Conservation (phyloP, 768 basidiomycete genomes). For the Mrakia frigida region DNA sequence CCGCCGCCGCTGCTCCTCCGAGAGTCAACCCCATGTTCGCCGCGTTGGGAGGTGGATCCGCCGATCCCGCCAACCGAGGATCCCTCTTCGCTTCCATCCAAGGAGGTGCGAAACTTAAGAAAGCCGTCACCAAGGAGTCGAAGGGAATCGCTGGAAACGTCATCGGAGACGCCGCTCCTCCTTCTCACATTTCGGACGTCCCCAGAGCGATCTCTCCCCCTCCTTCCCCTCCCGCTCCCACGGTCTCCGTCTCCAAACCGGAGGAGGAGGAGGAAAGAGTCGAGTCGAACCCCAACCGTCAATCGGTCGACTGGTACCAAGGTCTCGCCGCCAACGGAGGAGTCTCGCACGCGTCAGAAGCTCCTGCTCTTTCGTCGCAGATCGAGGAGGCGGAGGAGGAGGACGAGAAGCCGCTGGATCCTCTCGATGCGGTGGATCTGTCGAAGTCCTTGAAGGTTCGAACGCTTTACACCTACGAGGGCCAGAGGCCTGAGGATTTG, state of each 20-base stretch:
- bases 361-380: constrained; percentile 31
- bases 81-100: constrained; percentile 77
- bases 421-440: constrained; percentile 68
- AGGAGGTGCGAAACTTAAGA: constrained; percentile 62
- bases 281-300: constrained; percentile 52
- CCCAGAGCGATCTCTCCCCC: constrained; percentile 42
- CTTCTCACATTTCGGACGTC: constrained; percentile 59
- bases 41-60: constrained; percentile 41
- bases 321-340: constrained; percentile 68
- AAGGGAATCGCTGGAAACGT: constrained; percentile 68
- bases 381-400: constrained; percentile 56
- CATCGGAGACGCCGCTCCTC: constrained; percentile 62
- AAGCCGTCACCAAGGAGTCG: constrained; percentile 72
- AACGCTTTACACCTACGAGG: constrained; percentile 77
- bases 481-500: constrained; percentile 81
- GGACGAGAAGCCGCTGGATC: constrained; percentile 43
- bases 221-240: constrained; percentile 39
- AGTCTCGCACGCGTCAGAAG: constrained; percentile 28
- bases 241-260: not conserved
- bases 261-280: not conserved
- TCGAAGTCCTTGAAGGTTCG: constrained; percentile 54
- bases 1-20: constrained; percentile 42
- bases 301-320: constrained; percentile 87
- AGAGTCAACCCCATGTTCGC: constrained; percentile 45
- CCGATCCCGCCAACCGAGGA: constrained; percentile 45